Conservation (phyloP, 768 basidiomycete species). For the Atractiella rhizophila region DNA sequence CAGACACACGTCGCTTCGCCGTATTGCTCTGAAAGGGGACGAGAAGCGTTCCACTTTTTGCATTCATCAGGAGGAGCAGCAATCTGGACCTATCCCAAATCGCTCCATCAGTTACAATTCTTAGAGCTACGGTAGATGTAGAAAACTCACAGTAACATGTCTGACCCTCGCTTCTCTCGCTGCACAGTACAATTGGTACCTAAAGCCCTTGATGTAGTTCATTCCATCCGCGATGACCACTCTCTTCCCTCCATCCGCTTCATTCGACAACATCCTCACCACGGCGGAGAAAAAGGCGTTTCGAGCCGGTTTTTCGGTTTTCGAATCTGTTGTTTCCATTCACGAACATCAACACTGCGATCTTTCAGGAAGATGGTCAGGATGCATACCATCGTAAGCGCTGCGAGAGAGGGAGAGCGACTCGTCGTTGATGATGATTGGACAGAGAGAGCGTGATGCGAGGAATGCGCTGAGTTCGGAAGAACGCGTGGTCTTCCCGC, state of each 20-base stretch:
- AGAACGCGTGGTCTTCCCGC: slow-evolving; percentile 60
- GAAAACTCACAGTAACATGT: slow-evolving; percentile 49
- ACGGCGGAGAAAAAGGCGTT: slow-evolving; percentile 58
- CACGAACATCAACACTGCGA: neutral
- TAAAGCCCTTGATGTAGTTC: slow-evolving; percentile 96
- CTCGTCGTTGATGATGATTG: slow-evolving; percentile 17
- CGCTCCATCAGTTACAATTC: neutral
- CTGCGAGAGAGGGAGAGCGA: slow-evolving; percentile 6
- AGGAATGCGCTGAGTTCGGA: slow-evolving; percentile 37
- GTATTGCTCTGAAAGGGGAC: slow-evolving; percentile 33
- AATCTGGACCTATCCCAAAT: slow-evolving; percentile 20
- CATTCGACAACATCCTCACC: slow-evolving; percentile 41
- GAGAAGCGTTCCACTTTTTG: slow-evolving; percentile 41
- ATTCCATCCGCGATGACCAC: slow-evolving; percentile 70
- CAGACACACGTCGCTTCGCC: slow-evolving; percentile 42
- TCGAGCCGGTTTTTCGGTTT: slow-evolving; percentile 62
- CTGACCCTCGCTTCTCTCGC: slow-evolving; percentile 65
- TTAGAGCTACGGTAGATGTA: neutral
- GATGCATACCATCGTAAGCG: slow-evolving; percentile 14
- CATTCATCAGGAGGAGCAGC: slow-evolving; percentile 41
- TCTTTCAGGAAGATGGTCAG: no score
- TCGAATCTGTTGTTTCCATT: slow-evolving; percentile 33
- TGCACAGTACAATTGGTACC: slow-evolving; percentile 93
- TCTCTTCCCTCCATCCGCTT: no score
- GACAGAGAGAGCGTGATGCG: slow-evolving; percentile 16